Percentiles rank a stretch among this genome's conserved stretches.
Evolutionary conservation across 2,329 filamentous ascomycete species (phyloP).

Genomic region (Albophoma yamanashiensis): DNA sequence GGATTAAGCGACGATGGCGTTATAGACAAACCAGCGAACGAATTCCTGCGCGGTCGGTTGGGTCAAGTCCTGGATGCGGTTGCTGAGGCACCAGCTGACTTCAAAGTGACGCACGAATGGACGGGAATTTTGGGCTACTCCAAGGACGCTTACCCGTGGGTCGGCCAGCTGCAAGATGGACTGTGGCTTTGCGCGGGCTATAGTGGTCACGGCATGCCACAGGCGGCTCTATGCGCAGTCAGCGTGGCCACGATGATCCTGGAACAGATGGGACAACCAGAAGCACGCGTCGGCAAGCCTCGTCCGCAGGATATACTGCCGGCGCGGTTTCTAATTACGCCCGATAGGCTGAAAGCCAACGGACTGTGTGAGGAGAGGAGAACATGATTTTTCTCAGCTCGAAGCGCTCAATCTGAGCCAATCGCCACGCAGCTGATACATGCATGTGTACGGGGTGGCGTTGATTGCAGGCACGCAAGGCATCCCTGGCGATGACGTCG

Average conservation of each 20-base stretch:
- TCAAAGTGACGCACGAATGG: background rate
- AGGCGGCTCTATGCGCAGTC: background rate
- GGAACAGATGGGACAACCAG: background rate
- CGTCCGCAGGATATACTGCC: background rate
- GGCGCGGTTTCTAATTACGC: background rate
- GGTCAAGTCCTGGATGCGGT: background rate
- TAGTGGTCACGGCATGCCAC: background rate
- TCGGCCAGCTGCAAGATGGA: background rate
- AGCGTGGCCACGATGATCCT: background rate
- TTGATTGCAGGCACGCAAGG: background rate
- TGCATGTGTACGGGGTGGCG: background rate
- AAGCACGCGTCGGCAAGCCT: background rate
- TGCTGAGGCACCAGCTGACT: background rate
- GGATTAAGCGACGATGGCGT: background rate
- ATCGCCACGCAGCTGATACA: background rate
- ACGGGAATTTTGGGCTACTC: background rate
- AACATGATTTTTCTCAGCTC: background rate
- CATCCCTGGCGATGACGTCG: background rate
- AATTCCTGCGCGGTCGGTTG: background rate
- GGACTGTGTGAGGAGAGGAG: background rate
- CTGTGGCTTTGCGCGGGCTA: background rate
- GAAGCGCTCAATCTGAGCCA: background rate
- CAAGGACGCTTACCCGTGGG: background rate
- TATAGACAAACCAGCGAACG: background rate
- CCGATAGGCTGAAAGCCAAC: background rate